Conservation (phyloP, 2,329 filamentous ascomycete species). For the Aspergillus sp. region DNA sequence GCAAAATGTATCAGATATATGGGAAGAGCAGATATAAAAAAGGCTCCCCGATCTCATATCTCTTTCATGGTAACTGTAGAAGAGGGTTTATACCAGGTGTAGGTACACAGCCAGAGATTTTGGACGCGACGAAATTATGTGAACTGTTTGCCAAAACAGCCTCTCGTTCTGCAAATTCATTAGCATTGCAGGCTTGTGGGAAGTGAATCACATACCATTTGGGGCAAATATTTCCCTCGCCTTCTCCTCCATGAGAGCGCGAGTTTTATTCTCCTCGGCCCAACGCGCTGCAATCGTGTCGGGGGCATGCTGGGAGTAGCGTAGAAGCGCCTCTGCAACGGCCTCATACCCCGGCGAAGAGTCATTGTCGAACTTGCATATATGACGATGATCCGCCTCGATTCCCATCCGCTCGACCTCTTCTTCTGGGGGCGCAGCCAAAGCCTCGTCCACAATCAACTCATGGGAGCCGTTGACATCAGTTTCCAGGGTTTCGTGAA, state of each 20-base stretch:
- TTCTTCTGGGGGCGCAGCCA: constrained; percentile 67
- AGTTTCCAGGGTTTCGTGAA: constrained; percentile 71
- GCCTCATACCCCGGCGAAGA: constrained; percentile 65
- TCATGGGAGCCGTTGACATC: constrained; percentile 63
- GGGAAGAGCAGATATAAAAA: no score
- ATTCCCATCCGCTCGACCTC: constrained; percentile 74
- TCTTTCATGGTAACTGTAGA: constrained; percentile 28
- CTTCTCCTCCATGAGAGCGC: constrained; percentile 32
- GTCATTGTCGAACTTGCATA: constrained; percentile 69
- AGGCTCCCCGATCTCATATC: constrained; percentile 41
- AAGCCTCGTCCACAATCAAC: constrained; percentile 68
- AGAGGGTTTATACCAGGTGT: not conserved
- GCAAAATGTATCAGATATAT: no score
- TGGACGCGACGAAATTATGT: no score
- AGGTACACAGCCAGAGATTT: no score
- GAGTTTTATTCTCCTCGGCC: constrained; percentile 54
- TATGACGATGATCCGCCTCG: constrained; percentile 66
- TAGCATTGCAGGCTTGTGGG: no score
- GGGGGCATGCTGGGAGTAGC: constrained; percentile 54
- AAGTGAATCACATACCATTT: no score
- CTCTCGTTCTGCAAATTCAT: no score
- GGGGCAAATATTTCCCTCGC: constrained; percentile 32
- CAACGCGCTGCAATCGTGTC: constrained; percentile 57
- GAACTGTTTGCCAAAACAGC: constrained; percentile 23
- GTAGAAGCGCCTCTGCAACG: constrained; percentile 48